These are phyloP conservation scores for Oldenlandia corymbosa DNA, from an alignment of 257 asterid genomes.

Conservation along the genomic window DNA sequence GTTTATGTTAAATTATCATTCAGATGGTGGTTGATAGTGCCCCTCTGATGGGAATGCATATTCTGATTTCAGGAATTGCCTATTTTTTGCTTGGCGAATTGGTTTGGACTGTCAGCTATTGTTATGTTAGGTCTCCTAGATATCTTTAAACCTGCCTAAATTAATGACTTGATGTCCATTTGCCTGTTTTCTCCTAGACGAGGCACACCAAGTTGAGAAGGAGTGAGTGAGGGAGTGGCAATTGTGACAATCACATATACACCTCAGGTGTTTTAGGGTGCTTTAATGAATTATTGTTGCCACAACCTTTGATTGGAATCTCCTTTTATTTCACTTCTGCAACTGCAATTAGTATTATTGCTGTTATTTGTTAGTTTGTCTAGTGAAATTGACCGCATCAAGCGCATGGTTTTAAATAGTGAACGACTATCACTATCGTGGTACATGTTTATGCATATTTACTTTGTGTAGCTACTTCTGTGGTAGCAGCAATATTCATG, in stretches of 20 bases:
- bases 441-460: background rate
- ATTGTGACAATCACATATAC: background rate
- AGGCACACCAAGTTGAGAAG: background rate
- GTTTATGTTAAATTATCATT: too few species aligned
- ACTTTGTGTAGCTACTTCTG: background rate
- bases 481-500: too few species aligned
- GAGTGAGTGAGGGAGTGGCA: background rate
- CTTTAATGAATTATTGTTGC: background rate
- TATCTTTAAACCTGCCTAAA: background rate
- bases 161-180: background rate
- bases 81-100: background rate
- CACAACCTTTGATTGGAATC: background rate
- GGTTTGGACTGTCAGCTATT: background rate
- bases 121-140: background rate
- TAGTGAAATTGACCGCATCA: background rate
- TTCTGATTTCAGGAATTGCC: background rate
- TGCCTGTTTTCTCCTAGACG: background rate
- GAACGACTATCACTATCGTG: too few species aligned
- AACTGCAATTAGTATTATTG: background rate
- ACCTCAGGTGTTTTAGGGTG: too few species aligned
- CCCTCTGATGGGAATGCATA: too few species aligned
- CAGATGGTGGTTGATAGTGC: background rate
- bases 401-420: background rate
- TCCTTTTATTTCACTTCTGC: background rate
- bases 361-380: background rate